Evolutionary conservation across 495 filamentous ascomycete genomes (phyloP).

Genomic region (Entonaema liquescens): DNA sequence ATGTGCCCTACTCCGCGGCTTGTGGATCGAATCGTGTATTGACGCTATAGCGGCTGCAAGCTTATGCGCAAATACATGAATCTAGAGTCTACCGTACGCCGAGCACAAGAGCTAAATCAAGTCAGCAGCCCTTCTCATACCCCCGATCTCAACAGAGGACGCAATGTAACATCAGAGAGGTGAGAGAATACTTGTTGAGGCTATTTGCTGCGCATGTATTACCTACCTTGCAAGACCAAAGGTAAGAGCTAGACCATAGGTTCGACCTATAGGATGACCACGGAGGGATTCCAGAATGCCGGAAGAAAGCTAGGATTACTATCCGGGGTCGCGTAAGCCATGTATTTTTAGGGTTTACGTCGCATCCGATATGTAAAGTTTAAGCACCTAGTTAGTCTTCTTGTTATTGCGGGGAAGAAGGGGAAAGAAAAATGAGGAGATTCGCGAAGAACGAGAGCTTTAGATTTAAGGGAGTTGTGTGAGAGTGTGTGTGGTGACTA

Average conservation of each 20-base stretch:
- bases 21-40: too few species aligned
- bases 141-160: neutral
- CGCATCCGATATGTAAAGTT: neutral
- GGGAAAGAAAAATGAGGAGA: neutral
- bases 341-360: conserved; percentile 22
- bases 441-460: neutral
- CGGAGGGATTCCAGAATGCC: conserved; percentile 6
- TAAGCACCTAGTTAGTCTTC: too few species aligned
- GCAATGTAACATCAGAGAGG: conserved; percentile 3
- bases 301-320: conserved; percentile 1
- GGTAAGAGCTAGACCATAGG: conserved; percentile 16
- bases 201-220: conserved; percentile 6
- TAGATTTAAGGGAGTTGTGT: too few species aligned
- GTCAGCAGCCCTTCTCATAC: conserved; percentile 8
- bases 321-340: conserved; percentile 2
- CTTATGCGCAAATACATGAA: neutral
- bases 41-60: too few species aligned
- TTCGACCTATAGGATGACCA: conserved; percentile 10
- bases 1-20: neutral
- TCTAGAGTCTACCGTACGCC: too few species aligned
- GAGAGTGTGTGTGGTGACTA: neutral
- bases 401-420: neutral
- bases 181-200: conserved; percentile 11
- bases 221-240: neutral
- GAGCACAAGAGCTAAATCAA: neutral